Evolutionary conservation across 2,329 filamentous ascomycete species (phyloP), one percentile per base, ranked within the genome.

Genomic region (Hypomyces perniciosus): DNA sequence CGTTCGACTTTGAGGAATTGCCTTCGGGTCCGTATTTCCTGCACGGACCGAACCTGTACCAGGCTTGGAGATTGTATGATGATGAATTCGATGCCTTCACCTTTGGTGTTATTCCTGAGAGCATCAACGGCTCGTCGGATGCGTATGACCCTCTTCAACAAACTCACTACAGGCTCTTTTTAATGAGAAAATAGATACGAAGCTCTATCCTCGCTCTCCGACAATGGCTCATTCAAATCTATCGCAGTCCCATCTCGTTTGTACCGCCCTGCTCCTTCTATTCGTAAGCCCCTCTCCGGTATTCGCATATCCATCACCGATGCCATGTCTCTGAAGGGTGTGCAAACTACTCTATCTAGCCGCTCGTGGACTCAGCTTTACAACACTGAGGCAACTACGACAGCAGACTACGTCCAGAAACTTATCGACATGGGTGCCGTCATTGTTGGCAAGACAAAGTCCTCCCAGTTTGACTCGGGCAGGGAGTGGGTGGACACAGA

Each of bases 381-480:
- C 48, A 67, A 70, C 1, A 59, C 71, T 3, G 67, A 71, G 0
- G 61, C 61, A 4, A 71, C 65, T 2, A 60, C 58, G 3, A 83
- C 78, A 1, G 76, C 78, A 0, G 60, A 73, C 0, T 69, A 76
- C 1, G 72, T 83, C 0, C 76, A 81, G 46, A 68, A 71, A 2
- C 64, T 88, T 1, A 71, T 86, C 4, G 75, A 82, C 48, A 73
- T 79, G 2, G 84, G 85, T 0, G 83, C 80, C 0, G 64, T 79
- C 7, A 60, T 80, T 8, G 66, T 81, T 0, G 77, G 78, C 3
- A 80, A 79, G 64, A 76, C 75, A 26, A 79, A 76, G 55, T 71
- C 72, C 2, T 68, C 72, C 1, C 74, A 77, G 54, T 72, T 80
- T 45, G 72, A 71, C 9, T 60, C 67, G 5, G 65, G 65, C 5